Conservation (phyloP, 1,284 basidiomycete species). For the Malassezia psittaci region DNA sequence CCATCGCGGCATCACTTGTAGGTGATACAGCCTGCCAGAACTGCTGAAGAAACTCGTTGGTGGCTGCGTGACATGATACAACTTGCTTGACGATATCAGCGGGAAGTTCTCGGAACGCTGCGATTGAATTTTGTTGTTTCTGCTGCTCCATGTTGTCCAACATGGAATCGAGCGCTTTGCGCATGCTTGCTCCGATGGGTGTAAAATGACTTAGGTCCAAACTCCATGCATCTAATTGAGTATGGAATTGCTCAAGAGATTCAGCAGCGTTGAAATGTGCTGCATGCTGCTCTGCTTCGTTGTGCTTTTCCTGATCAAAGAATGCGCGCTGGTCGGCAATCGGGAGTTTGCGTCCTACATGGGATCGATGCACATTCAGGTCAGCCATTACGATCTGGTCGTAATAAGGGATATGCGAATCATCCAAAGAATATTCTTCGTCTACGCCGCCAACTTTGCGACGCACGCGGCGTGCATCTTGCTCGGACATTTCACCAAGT, state of each 20-base stretch:
- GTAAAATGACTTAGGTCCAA: constrained; percentile 1
- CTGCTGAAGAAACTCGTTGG: constrained; percentile 89
- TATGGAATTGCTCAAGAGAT: background rate
- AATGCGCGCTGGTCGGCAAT: constrained; percentile 51
- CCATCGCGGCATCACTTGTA: background rate
- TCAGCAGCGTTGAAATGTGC: background rate
- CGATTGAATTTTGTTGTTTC: background rate
- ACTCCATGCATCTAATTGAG: background rate
- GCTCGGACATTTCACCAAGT: constrained; percentile 36
- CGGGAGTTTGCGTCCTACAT: constrained; percentile 65
- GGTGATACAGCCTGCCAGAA: constrained; percentile 87
- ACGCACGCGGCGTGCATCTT: constrained; percentile 20
- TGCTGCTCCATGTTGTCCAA: constrained; percentile 17
- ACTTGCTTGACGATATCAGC: constrained; percentile 67
- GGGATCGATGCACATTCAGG: constrained; percentile 60
- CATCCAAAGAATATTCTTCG: constrained; percentile 28
- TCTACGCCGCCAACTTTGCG: constrained; percentile 35
- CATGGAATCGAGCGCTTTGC: constrained; percentile 13
- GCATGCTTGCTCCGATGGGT: background rate
- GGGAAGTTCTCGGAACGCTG: constrained; percentile 54
- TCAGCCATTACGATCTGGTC: constrained; percentile 76
- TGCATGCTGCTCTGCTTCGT: background rate
- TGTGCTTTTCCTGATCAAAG: constrained; percentile 25
- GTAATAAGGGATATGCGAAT: constrained; percentile 49
- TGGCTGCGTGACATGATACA: constrained; percentile 76